A percentile compares a stretch with the other conserved stretches of the same genome.
Conservation (phyloP, 768 basidiomycete genomes). For the Russula sp. region DNA sequence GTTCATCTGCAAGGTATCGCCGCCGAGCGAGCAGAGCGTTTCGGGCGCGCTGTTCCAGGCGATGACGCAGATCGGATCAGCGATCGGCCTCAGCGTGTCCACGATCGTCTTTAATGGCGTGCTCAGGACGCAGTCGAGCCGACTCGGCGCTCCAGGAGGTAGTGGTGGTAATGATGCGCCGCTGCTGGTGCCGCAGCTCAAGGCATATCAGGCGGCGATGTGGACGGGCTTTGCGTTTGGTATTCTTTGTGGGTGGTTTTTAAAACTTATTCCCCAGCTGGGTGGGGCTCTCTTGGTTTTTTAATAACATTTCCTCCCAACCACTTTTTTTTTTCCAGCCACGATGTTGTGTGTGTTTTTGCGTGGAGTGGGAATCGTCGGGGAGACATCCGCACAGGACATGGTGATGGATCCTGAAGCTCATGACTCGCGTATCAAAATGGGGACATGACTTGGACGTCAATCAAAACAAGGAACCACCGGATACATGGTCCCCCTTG, state of each 20-base stretch:
- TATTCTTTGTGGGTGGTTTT: constrained; percentile 44
- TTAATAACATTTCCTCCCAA: neutral
- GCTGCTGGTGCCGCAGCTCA: constrained; percentile 32
- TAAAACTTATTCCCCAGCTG: neutral
- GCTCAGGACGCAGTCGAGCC: constrained; percentile 29
- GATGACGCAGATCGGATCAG: constrained; percentile 68
- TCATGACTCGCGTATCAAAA: neutral
- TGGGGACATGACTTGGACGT: neutral
- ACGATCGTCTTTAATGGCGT: constrained; percentile 64
- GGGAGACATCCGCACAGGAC: constrained; percentile 21
- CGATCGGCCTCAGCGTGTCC: constrained; percentile 62
- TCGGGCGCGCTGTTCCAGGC: constrained; percentile 74
- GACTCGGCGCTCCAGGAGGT: constrained; percentile 28
- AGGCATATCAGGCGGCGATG: constrained; percentile 53
- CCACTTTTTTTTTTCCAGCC: constrained; percentile 3
- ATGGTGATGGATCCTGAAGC: neutral
- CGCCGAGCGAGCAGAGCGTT: constrained; percentile 66
- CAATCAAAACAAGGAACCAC: neutral
- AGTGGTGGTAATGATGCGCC: constrained; percentile 34
- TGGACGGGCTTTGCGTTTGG: constrained; percentile 62
- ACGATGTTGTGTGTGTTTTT: constrained; percentile 23
- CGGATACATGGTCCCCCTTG: neutral
- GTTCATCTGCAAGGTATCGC: constrained; percentile 61
- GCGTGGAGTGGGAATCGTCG: constrained; percentile 36
- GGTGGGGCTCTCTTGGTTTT: neutral